Evolutionary conservation across 352 stramenopile species (phyloP).

Genomic region (Globisporangium alternatum): DNA sequence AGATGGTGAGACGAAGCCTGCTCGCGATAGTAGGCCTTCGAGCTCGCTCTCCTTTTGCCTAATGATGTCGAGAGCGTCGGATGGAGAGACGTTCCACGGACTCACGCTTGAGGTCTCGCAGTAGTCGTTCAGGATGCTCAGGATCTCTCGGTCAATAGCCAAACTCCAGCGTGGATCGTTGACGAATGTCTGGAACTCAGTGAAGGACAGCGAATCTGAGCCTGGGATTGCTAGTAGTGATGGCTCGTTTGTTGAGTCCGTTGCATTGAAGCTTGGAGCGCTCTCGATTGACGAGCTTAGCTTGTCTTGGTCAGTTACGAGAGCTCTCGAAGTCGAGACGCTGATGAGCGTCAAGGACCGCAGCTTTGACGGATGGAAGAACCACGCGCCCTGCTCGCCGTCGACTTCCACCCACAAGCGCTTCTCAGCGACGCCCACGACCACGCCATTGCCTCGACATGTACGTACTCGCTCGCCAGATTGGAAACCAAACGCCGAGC

Average conservation of each 20-base stretch:
- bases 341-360: constrained; percentile 32
- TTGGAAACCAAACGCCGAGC: constrained; percentile 44
- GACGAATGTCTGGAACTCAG: constrained; percentile 26
- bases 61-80: constrained; percentile 33
- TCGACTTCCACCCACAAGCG: constrained; percentile 84
- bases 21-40: neutral
- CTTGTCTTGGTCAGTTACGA: neutral
- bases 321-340: neutral
- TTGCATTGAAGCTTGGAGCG: neutral
- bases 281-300: neutral
- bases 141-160: constrained; percentile 35
- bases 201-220: neutral
- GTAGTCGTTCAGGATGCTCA: constrained; percentile 45
- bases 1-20: neutral
- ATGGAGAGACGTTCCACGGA: constrained; percentile 61
- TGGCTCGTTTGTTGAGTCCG: too few relatives aligned
- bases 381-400: constrained; percentile 72
- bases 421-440: constrained; percentile 57
- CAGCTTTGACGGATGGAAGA: constrained; percentile 70
- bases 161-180: constrained; percentile 42
- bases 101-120: constrained; percentile 49
- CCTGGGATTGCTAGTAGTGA: neutral
- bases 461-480: constrained; percentile 65
- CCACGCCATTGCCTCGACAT: constrained; percentile 61
- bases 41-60: constrained; percentile 10